Percentiles rank a stretch among this genome's conserved stretches.
Evolutionary conservation across 2,329 filamentous ascomycete genomes (phyloP).

Genomic region (Catunica adiposa): DNA sequence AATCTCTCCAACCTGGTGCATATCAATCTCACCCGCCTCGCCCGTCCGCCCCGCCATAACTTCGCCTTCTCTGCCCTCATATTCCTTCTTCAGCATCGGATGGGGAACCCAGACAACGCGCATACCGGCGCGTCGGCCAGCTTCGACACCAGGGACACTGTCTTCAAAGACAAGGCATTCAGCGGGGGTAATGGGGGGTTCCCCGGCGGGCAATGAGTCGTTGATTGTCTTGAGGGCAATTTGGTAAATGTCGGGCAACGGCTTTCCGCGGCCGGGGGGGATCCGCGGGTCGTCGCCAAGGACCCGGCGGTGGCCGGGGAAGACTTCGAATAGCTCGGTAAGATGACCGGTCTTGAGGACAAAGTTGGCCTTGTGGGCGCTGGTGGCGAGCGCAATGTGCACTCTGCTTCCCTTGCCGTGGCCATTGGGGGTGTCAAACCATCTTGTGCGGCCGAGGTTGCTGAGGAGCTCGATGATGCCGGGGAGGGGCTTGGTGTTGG

Average conservation of each 20-base stretch:
- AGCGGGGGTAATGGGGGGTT: conserved; percentile 52
- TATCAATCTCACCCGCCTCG: conserved; percentile 40
- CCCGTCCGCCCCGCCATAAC: conserved; percentile 72
- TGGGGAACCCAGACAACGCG: conserved; percentile 87
- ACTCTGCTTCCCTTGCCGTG: conserved; percentile 26
- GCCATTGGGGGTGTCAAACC: conserved; percentile 27
- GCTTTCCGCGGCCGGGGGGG: conserved; percentile 68
- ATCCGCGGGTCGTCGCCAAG: conserved; percentile 76
- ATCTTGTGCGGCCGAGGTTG: conserved; percentile 37
- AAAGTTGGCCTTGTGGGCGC: conserved; percentile 56
- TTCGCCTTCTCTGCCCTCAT: conserved; percentile 56
- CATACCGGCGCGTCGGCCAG: conserved; percentile 83
- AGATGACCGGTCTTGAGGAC: conserved; percentile 55
- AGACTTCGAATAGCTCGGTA: conserved; percentile 42
- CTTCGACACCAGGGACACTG: conserved; percentile 80
- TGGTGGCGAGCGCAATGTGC: conserved; percentile 76
- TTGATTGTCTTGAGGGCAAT: conserved; percentile 78
- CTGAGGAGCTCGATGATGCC: conserved; percentile 56
- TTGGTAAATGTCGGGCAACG: conserved; percentile 84
- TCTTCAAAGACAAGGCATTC: conserved; percentile 97
- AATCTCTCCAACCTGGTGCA: conserved; percentile 39
- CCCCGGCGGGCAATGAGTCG: conserved; percentile 44
- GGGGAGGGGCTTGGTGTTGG: conserved; percentile 55
- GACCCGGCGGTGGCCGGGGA: conserved; percentile 54
- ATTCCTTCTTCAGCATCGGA: conserved; percentile 58